Conservation (phyloP, 495 filamentous ascomycete genomes). For the Hapsidospora chrysogenum region DNA sequence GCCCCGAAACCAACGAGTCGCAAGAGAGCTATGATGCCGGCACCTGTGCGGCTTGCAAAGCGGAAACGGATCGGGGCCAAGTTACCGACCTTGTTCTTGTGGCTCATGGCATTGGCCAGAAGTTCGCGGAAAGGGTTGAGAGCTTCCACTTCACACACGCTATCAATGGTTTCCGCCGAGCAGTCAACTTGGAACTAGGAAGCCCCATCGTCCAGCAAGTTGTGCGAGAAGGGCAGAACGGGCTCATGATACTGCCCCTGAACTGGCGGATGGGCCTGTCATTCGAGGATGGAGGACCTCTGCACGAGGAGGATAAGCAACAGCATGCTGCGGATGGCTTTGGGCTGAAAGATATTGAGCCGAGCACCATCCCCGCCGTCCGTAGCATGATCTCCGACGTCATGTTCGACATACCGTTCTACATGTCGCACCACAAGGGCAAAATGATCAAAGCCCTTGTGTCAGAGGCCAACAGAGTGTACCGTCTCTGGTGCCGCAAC, state of each 20-base stretch:
- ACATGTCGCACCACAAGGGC: constrained; percentile 85
- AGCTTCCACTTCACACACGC: constrained; percentile 94
- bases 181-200: constrained; percentile 70
- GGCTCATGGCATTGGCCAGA: constrained; percentile 92
- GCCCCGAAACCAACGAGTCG: constrained; percentile 8
- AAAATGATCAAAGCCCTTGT: constrained; percentile 87
- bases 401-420: constrained; percentile 95
- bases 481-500: constrained; percentile 80
- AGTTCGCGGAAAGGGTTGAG: constrained; percentile 87
- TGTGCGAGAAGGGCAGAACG: constrained; percentile 47
- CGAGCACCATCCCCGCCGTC: constrained; percentile 73
- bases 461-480: constrained; percentile 85
- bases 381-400: constrained; percentile 87
- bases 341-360: constrained; percentile 76
- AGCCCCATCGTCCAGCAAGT: constrained; percentile 54
- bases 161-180: constrained; percentile 77
- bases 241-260: constrained; percentile 39
- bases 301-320: constrained; percentile 28
- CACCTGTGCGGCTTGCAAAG: constrained; percentile 30
- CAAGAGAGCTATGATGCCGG: constrained; percentile 15
- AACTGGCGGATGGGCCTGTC: constrained; percentile 85
- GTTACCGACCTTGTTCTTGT: constrained; percentile 81
- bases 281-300: constrained; percentile 56
- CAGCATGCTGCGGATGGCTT: constrained; percentile 43
- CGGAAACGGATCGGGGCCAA: constrained; percentile 45